Evolutionary conservation across 306 rosid genomes (phyloP).

Genomic region (Carpinus viminea): DNA sequence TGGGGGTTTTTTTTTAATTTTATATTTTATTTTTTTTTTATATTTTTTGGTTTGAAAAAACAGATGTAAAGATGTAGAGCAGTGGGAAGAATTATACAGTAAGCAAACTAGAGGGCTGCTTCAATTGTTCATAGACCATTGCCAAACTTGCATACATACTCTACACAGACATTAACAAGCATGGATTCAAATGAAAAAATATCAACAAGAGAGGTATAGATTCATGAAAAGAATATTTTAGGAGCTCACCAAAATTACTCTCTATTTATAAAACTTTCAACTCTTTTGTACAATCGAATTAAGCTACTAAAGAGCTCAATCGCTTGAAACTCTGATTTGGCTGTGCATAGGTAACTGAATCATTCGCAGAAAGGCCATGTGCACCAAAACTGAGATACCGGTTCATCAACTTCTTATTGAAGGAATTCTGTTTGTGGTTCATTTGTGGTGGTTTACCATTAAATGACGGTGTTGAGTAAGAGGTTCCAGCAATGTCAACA

Average conservation of each 20-base stretch:
- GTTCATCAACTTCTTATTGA: constrained; percentile 63
- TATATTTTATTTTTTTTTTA: too few species aligned
- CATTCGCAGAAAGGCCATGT: constrained; percentile 51
- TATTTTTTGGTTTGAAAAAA: too few species aligned
- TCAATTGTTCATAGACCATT: neutral
- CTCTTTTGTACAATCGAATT: constrained; percentile 27
- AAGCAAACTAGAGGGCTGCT: neutral
- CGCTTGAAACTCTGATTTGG: constrained; percentile 36
- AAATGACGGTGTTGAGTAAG: constrained; percentile 35
- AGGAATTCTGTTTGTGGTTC: constrained; percentile 43
- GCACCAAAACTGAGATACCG: constrained; percentile 69
- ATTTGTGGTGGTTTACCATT: constrained; percentile 23
- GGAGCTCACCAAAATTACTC: neutral
- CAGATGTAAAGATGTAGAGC: neutral
- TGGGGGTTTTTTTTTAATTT: too few species aligned
- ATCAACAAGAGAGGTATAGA: neutral
- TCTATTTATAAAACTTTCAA: constrained; percentile 1
- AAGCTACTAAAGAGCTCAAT: constrained; percentile 57
- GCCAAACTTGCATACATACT: neutral
- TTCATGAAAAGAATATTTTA: neutral
- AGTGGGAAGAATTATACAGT: neutral
- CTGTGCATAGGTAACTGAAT: constrained; percentile 45
- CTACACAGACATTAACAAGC: neutral
- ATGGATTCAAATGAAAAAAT: neutral
- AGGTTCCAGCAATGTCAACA: constrained; percentile 33